Evolutionary conservation across 257 asterid genomes (phyloP).

Genomic region (Mitragyna speciosa): DNA sequence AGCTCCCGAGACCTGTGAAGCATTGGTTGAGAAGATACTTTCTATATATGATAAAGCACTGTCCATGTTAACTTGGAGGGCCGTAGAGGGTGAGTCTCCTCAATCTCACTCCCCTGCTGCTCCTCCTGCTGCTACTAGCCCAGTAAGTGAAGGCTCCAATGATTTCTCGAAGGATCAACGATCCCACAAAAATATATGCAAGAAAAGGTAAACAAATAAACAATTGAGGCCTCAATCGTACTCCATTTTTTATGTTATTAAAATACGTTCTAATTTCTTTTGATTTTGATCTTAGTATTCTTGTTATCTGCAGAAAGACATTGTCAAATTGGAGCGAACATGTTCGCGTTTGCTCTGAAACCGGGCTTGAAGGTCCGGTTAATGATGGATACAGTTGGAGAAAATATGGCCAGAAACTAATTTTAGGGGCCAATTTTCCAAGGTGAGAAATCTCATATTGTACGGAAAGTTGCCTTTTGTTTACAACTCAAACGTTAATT

Average conservation of each 20-base stretch:
- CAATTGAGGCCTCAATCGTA: background rate
- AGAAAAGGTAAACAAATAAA: constrained; percentile 36
- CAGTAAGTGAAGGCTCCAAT: constrained; percentile 43
- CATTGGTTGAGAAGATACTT: constrained; percentile 49
- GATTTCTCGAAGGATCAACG: constrained; percentile 24
- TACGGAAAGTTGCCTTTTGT: constrained; percentile 5
- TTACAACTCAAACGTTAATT: background rate
- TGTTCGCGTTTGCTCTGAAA: constrained; percentile 40
- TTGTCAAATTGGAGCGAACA: constrained; percentile 51
- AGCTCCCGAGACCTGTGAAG: constrained; percentile 32
- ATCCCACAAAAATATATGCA: constrained; percentile 31
- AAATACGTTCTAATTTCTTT: background rate
- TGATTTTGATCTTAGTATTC: background rate
- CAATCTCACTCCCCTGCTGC: constrained; percentile 7
- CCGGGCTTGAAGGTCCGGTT: constrained; percentile 48
- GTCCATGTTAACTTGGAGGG: constrained; percentile 36
- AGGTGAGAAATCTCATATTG: constrained; percentile 44
- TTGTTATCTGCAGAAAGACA: constrained; percentile 56
- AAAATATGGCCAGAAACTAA: constrained; percentile 88
- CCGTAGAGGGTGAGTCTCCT: constrained; percentile 29
- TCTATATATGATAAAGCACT: constrained; percentile 68
- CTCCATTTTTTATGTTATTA: background rate
- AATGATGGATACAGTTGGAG: constrained; percentile 86
- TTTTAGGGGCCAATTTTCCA: constrained; percentile 72
- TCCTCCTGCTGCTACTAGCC: constrained; percentile 29